Evolutionary conservation across 768 basidiomycete species (phyloP).

Genomic region (Mycena sanguinolenta): DNA sequence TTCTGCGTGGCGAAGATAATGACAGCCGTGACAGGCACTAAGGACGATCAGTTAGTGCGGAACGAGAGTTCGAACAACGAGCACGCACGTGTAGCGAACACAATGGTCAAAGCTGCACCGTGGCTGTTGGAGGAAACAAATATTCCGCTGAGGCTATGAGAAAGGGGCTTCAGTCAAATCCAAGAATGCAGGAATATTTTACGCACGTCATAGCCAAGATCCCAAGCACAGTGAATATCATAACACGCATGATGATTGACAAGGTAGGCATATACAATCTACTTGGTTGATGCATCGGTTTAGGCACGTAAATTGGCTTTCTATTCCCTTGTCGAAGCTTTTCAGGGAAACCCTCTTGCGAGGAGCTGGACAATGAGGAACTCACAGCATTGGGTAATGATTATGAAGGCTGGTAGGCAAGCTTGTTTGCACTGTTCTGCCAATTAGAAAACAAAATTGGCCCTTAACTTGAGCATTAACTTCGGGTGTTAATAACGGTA

Average conservation of each 20-base stretch:
- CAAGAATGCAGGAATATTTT: background rate
- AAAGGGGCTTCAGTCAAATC: background rate
- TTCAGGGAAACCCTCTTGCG: no score
- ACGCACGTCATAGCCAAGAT: conserved; percentile 41
- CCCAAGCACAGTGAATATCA: conserved; percentile 40
- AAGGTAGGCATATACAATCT: no score
- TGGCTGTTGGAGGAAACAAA: conserved; percentile 41
- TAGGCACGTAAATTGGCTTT: no score
- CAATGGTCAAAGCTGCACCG: conserved; percentile 39
- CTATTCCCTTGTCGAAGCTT: no score
- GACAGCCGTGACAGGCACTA: conserved; percentile 42
- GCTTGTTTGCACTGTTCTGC: no score
- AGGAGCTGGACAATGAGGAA: no score
- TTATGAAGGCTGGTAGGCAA: no score
- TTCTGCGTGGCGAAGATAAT: conserved; percentile 42
- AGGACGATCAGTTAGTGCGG: background rate
- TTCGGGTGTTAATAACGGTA: no score
- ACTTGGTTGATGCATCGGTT: no score
- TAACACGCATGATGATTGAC: conserved; percentile 42
- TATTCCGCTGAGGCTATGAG: conserved; percentile 39
- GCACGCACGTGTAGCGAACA: conserved; percentile 37
- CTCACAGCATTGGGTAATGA: no score
- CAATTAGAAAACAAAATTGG: no score
- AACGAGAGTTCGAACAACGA: background rate
- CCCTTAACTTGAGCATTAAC: no score